Evolutionary conservation across 768 basidiomycete genomes (phyloP), one percentile per base, ranked within the genome.

Genomic region (Psilocybe cubensis): DNA sequence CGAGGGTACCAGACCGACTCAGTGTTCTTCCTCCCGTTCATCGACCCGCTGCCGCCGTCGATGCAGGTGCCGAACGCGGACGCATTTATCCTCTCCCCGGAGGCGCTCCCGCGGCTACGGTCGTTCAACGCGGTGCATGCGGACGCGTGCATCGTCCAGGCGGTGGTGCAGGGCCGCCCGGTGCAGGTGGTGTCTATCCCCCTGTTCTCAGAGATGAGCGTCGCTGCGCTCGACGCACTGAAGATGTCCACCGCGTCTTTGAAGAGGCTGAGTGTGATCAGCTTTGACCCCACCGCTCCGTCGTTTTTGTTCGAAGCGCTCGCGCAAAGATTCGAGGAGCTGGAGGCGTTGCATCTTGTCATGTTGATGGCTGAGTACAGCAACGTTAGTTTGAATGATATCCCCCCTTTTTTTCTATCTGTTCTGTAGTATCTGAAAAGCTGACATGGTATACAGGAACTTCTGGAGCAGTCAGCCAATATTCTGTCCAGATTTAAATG

Each of bases 281-380:
- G 81, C 35, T 83, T 87, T 47, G 86, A 86, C 58, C 70, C 77
- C 3, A 65, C 70, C 1, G 72, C 78, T 0, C 81, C 81, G 11
- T 66, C 71, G 1, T 69, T 72, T 49, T 69, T 88, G 50, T 68
- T 88, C 21, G 59, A 72, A 2, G 79, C 82, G 47, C 73, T 88
- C 3, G 76, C 82, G 9, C 57, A 62, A 42, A 75, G 82, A 4
- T 72, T 87, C 4, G 77, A 79, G 0, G 51, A 73, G 29, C 70
- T 89, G 46, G 84, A 88, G 65, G 84, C 85, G 1, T 67, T 88
- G 27, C 85, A 88, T 63, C 70, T 88, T 27, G 84, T 88, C 9
- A 75, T 85, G 44, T 71, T 87, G 20, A 73, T 81, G 60, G 75
- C 80, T 2, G 75, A 78, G 12, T 81, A 81, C 52, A 76, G 74